A percentile compares a stretch with the other conserved stretches of the same genome.
Evolutionary conservation across 768 basidiomycete species (phyloP).

Genomic region (Punctularia strigosozonata): DNA sequence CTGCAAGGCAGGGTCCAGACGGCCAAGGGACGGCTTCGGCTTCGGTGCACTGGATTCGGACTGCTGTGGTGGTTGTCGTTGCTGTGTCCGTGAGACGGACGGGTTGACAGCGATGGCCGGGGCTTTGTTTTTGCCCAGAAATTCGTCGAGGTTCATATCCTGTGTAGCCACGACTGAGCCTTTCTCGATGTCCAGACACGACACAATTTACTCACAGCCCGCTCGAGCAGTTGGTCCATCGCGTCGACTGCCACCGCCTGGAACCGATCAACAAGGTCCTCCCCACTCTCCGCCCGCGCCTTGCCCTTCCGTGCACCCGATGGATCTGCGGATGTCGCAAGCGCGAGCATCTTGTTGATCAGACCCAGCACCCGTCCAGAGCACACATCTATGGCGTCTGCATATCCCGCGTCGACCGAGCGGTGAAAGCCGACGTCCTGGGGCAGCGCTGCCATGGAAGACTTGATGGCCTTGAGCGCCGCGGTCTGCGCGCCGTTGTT

Average conservation of each 20-base stretch:
- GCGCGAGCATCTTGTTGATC: constrained; percentile 48
- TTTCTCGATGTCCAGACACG: not conserved
- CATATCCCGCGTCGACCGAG: constrained; percentile 65
- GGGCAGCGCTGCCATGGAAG: constrained; percentile 51
- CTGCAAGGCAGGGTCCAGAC: constrained; percentile 48
- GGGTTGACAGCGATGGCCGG: constrained; percentile 52
- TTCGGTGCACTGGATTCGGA: constrained; percentile 19
- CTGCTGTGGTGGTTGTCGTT: too few species aligned
- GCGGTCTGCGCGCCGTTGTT: constrained; percentile 45
- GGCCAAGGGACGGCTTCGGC: constrained; percentile 23
- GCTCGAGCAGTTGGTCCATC: constrained; percentile 78
- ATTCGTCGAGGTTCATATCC: constrained; percentile 79
- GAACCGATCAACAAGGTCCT: constrained; percentile 81
- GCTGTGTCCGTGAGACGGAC: constrained; percentile 5
- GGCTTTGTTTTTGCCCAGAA: constrained; percentile 56
- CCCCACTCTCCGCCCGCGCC: constrained; percentile 46
- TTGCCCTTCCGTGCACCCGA: constrained; percentile 36
- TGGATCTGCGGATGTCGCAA: constrained; percentile 34
- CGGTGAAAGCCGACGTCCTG: constrained; percentile 82
- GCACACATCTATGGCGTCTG: constrained; percentile 56
- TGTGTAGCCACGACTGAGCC: constrained; percentile 16
- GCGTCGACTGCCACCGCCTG: constrained; percentile 67
- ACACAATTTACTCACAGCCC: constrained; percentile 41
- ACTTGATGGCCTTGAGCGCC: constrained; percentile 52
- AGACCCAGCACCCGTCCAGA: constrained; percentile 55